Conservation (phyloP, 306 rosid species). For the Quercus parvula region DNA sequence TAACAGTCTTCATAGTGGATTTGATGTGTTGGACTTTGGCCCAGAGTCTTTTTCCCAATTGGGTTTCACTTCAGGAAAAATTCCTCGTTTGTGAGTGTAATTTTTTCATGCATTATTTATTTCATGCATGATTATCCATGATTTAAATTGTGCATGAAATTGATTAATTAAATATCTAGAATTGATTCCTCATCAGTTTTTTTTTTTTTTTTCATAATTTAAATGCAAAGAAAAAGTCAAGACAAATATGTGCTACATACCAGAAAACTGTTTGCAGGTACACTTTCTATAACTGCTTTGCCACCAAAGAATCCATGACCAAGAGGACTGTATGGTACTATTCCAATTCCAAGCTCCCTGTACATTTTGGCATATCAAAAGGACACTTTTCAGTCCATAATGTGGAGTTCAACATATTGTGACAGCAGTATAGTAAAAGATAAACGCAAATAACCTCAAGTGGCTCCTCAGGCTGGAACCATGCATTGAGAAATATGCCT, state of each 20-base stretch:
- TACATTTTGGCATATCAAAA: neutral
- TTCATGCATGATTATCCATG: too few species aligned
- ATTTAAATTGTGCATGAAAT: too few species aligned
- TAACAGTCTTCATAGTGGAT: too few species aligned
- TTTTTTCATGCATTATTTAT: too few species aligned
- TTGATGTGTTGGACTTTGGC: too few species aligned
- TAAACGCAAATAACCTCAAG: neutral
- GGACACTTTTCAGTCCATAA: neutral
- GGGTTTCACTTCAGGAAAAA: too few species aligned
- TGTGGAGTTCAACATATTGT: conserved; percentile 6
- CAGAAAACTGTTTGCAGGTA: conserved; percentile 22
- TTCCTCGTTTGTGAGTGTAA: too few species aligned
- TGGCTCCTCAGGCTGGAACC: neutral
- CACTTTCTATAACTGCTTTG: conserved; percentile 18
- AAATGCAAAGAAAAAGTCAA: neutral
- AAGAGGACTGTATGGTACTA: conserved; percentile 38
- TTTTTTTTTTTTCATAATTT: too few species aligned
- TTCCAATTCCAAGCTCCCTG: conserved; percentile 41
- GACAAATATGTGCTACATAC: conserved; percentile 7
- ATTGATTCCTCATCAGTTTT: too few species aligned
- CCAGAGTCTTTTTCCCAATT: too few species aligned
- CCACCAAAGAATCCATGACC: conserved; percentile 40
- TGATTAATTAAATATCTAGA: too few species aligned
- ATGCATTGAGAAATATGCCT: neutral
- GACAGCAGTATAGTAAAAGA: conserved; percentile 1